Evolutionary conservation across 2,329 filamentous ascomycete genomes (phyloP), one percentile per base, ranked within the genome.

Genomic region (Teratosphaeria pseudoeucalypti): DNA sequence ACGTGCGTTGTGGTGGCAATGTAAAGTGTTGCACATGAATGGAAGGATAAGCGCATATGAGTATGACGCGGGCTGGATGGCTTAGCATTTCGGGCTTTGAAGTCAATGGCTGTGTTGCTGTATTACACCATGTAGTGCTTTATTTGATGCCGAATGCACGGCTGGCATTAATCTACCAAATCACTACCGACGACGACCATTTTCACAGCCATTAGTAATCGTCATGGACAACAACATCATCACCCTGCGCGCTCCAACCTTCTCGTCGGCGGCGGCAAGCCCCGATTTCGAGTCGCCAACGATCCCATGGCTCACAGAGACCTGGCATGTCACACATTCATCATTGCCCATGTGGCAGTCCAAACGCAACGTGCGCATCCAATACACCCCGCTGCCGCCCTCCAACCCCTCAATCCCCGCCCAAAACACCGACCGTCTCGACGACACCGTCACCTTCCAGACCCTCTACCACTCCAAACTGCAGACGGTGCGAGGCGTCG

Each of bases 291-390:
- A 72, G 14, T 64, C 77, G 1, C 84, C 85, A 4, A 70, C 81
- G 2, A 72, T 84, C 29, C 73, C 79, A 60, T 88, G 82, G 80
- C 81, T 90, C 54, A 74, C 79, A 57, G 78, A 85, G 61, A 88
- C 83, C 61, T 91, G 88, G 88, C 76, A 82, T 66, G 86, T 91
- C 59, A 89, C 87, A 11, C 86, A 90, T 75, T 88, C 85, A 4
- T 89, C 87, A 5, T 82, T 91, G 11, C 76, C 82, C 63, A 91
- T 94, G 87, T 95, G 90, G 90, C 85, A 85, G 66, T 81, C 82
- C 54, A 86, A 88, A 57, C 86, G 85, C 71, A 94, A 94, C 74
- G 89, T 95, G 14, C 81, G 82, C 67, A 92, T 95, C 71, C 87
- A 84, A 37, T 95, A 95, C 78, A 82, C 75, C 10, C 72, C 80